Evolutionary conservation across 352 stramenopile species (phyloP), one percentile per base, ranked within the genome.

Genomic region (Phytopythium delawarense): DNA sequence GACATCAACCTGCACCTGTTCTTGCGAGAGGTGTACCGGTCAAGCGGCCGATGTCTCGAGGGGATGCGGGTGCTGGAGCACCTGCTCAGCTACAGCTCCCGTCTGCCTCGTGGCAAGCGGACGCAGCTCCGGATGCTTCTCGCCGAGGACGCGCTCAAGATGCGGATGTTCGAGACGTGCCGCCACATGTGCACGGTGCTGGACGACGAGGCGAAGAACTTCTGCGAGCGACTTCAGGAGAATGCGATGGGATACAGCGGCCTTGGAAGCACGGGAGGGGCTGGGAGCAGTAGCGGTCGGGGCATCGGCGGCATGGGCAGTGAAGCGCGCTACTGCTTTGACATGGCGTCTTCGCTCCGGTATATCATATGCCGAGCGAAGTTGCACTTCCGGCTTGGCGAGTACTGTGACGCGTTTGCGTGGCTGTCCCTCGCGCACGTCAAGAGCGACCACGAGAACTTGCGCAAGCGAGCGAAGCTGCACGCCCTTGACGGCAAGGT

Each of bases 1-100:
- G 83, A 94, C 34, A 86, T 96, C 51, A 84, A 72, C n/a, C 59
- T 96, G n/a, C 87, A 96, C 54, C 63, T 96, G 35, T 69, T 91
- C 30, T 64, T 96, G 11, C 83, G 84, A 4, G 84, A 96, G 18
- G 63, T 94, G 7, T 96, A 94, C 59, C 80, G 77, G 20, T 82
- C 83, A 7, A 93, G 82, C 57, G 87, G 87, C 1, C 79, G 87
- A n/a, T 89, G 77, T 12, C 66, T 93, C 30, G 85, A 96, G 69
- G 84, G 76, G 0, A 87, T 93, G 71, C 79, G 78, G 16, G 83
- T 96, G 0, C 61, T 96, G 3, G 81, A 96, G 32, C 81, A 94
- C 54, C 56, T 93, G 28, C 65, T 96, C 34, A 84, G 80, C 56
- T 94, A 94, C 59, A 89, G 78, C 35, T 54, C 72, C 9, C 75